phyloP scores from a whole-genome alignment of 2,329 filamentous ascomycete species.

The Furcasterigmium sp. region DNA sequence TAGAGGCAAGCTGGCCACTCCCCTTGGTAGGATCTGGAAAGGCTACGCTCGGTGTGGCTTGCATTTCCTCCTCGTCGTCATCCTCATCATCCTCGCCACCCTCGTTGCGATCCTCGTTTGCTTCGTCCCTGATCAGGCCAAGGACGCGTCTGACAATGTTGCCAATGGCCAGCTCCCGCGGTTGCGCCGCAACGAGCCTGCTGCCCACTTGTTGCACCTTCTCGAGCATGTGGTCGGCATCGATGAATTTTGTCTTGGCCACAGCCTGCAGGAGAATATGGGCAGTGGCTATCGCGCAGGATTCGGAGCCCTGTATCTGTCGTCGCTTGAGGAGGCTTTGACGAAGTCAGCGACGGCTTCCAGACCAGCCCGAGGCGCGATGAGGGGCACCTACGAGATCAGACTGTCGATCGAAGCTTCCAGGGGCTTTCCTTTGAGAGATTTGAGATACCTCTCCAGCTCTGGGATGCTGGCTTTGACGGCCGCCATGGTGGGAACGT shows the following conservation, averaged over 20 bases:
- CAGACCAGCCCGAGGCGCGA: conserved; percentile 3
- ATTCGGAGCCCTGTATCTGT: conserved; percentile 82
- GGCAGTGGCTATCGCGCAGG: conserved; percentile 86
- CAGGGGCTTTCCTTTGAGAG: conserved; percentile 67
- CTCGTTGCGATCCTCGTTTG: conserved; percentile 70
- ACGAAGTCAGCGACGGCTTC: conserved; percentile 5
- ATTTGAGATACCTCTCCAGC: conserved; percentile 72
- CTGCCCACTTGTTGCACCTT: conserved; percentile 75
- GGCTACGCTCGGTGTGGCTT: conserved; percentile 33
- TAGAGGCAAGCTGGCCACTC: conserved; percentile 22
- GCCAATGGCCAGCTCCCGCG: conserved; percentile 84
- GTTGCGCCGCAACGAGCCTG: conserved; percentile 75
- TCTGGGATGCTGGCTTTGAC: conserved; percentile 60
- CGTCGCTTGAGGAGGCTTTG: conserved; percentile 78
- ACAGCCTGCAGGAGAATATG: conserved; percentile 85
- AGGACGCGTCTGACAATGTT: conserved; percentile 91
- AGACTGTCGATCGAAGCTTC: conserved; percentile 81
- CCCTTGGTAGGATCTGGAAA: conserved; percentile 20
- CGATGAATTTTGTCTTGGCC: conserved; percentile 70
- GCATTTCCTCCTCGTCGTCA: conserved; percentile 51
- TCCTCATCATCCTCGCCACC: conserved; percentile 52
- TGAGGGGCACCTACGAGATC: conserved; percentile 60
- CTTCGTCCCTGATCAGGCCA: conserved; percentile 86
- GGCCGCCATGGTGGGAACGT: conserved; percentile 45
- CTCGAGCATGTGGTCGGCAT: conserved; percentile 73